These are phyloP conservation scores for Talaromyces albobiverticillius DNA, from an alignment of 2,329 filamentous ascomycete species.

Conservation along the genomic window DNA sequence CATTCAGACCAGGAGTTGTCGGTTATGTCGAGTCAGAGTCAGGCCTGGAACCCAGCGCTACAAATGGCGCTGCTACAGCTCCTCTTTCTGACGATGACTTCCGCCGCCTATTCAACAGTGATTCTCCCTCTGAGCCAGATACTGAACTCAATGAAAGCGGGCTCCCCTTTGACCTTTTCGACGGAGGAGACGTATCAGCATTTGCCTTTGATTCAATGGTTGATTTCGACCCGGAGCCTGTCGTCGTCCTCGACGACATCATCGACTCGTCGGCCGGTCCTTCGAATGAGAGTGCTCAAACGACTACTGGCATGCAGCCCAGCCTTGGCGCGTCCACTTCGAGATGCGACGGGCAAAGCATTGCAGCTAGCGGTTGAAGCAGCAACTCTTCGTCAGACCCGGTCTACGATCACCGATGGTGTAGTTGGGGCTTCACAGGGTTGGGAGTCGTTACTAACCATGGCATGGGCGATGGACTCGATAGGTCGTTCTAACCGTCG, in stretches of 20 bases:
- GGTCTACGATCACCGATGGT: slow-evolving; percentile 30
- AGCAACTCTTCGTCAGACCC: slow-evolving; percentile 33
- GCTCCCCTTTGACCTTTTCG: slow-evolving; percentile 68
- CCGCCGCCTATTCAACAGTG: slow-evolving; percentile 58
- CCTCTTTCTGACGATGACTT: slow-evolving; percentile 69
- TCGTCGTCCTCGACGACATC: slow-evolving; percentile 42
- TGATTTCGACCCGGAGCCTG: slow-evolving; percentile 53
- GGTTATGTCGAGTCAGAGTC: slow-evolving; percentile 27
- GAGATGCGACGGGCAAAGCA: slow-evolving; percentile 53
- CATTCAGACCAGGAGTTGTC: slow-evolving; percentile 41
- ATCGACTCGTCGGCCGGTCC: slow-evolving; percentile 45
- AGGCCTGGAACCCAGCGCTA: slow-evolving; percentile 32
- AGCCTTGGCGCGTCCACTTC: slow-evolving; percentile 53
- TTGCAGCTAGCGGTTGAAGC: slow-evolving; percentile 51
- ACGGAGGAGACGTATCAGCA: slow-evolving; percentile 47
- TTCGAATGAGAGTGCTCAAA: slow-evolving; percentile 50
- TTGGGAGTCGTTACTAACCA: slow-evolving; percentile 47
- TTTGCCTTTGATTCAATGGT: slow-evolving; percentile 55
- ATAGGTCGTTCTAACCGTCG: slow-evolving; percentile 36
- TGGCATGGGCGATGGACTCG: slow-evolving; percentile 45
- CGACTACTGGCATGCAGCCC: slow-evolving; percentile 52
- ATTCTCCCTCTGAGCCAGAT: slow-evolving; percentile 68
- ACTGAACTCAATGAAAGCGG: slow-evolving; percentile 72
- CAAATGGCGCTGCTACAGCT: slow-evolving; percentile 58
- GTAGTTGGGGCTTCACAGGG: slow-evolving; percentile 30